These are phyloP conservation scores for Amphichorda felina DNA, from an alignment of 2,329 filamentous ascomycete genomes.

Conservation along the genomic window DNA sequence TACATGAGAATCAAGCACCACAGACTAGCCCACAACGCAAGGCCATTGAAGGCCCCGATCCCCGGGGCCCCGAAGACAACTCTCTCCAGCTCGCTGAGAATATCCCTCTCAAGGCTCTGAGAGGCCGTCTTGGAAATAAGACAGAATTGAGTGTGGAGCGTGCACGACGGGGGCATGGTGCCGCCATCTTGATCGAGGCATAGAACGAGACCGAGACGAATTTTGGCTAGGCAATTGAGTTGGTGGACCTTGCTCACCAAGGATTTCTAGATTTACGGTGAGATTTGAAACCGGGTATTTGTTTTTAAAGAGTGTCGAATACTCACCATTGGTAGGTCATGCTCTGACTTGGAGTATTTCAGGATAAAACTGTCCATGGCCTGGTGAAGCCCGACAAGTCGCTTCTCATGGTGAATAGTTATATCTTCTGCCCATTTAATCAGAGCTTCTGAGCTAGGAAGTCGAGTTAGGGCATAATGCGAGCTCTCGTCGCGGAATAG, in stretches of 20 bases:
- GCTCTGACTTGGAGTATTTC: conserved; percentile 11
- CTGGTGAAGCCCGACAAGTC: conserved; percentile 12
- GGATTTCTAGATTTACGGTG: conserved; percentile 9
- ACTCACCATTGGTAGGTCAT: conserved; percentile 12
- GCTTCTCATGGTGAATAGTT: conserved; percentile 10
- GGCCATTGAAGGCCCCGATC: conserved; percentile 11
- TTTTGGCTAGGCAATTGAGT: conserved; percentile 14
- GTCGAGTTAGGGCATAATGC: conserved; percentile 12
- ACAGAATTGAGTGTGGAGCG: conserved; percentile 14
- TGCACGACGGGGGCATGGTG: conserved; percentile 12
- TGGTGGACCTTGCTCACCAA: conserved; percentile 7
- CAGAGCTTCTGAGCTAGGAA: conserved; percentile 10
- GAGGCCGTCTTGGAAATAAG: conserved; percentile 15
- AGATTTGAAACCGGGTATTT: no score
- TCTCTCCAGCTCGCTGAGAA: conserved; percentile 12
- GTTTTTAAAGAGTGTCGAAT: no score
- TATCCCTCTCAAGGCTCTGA: conserved; percentile 12
- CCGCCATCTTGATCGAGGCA: conserved; percentile 11
- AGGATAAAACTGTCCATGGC: conserved; percentile 14
- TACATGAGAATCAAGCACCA: conserved; percentile 16
- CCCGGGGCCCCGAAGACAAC: conserved; percentile 12
- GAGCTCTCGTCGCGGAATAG: conserved; percentile 13
- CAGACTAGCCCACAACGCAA: conserved; percentile 14
- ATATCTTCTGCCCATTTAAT: conserved; percentile 13
- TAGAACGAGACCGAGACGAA: conserved; percentile 12